phyloP scores from a whole-genome alignment of 2,329 filamentous ascomycete genomes.

The Diaporthe ilicicola region DNA sequence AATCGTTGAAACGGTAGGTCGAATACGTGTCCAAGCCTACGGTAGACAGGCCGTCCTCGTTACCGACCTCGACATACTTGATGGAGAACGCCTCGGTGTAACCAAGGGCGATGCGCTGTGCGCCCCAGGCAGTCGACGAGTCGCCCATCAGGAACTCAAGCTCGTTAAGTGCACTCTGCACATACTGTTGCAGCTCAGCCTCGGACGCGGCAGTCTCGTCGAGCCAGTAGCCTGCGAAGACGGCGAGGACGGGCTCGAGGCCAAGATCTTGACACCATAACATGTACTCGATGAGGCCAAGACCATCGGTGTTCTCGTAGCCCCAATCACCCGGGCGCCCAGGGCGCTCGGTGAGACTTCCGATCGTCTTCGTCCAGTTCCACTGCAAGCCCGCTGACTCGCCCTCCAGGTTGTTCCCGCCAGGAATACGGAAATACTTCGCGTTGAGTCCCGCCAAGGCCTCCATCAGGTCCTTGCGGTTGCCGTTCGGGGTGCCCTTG shows the following conservation, averaged over 20 bases:
- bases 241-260: conserved; percentile 45
- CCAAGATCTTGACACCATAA: conserved; percentile 35
- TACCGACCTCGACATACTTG: conserved; percentile 61
- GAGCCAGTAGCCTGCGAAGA: conserved; percentile 57
- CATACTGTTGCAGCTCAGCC: conserved; percentile 52
- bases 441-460: conserved; percentile 27
- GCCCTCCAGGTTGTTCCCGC: conserved; percentile 33
- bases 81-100: conserved; percentile 59
- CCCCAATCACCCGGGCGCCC: conserved; percentile 53
- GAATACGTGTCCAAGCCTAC: conserved; percentile 45
- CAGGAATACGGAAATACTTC: conserved; percentile 33
- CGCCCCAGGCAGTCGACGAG: conserved; percentile 53
- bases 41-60: conserved; percentile 59
- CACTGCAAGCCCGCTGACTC: conserved; percentile 17
- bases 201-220: conserved; percentile 50
- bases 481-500: conserved; percentile 64
- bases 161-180: conserved; percentile 59
- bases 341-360: conserved; percentile 45
- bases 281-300: conserved; percentile 61
- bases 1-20: conserved; percentile 53
- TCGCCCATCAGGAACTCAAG: conserved; percentile 60
- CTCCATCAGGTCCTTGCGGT: conserved; percentile 31
- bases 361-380: conserved; percentile 50
- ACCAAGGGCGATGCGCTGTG: conserved; percentile 56
- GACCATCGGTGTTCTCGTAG: conserved; percentile 53